Evolutionary conservation across 2,329 filamentous ascomycete genomes (phyloP), one percentile per base, ranked within the genome.

Genomic region (Claviceps monticola): DNA sequence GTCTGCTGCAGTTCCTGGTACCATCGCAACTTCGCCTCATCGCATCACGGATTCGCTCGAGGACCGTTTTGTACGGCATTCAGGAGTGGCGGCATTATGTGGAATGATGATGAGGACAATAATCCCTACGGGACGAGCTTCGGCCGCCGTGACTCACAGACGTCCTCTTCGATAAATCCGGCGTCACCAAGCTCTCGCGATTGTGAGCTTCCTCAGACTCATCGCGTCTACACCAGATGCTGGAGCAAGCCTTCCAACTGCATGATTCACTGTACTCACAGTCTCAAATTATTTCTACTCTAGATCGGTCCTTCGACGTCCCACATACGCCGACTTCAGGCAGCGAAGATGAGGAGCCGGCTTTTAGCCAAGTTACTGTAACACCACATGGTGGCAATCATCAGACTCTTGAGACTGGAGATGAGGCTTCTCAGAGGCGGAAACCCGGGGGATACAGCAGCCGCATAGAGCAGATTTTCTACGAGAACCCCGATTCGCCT

Each of bases 31-130:
- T 39, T 46, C 11, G 45, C 41, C 16, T 46, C 49, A 46, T 43
- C 47, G 46, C 52, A 19, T 38, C 45, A 34, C 48, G 26, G 4
- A 26, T 11, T 19, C 7, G 37, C 37, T 47, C 37, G n/a, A 21
- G 21, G 38, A 50, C 46, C n/a, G n/a, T 23, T 44, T 44, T 16
- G 42, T 43, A 21, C n/a, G 16, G 37, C 26, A 52, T 41, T 51
- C 41, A 44, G 36, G 2, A 8, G 7, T 19, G 23, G 48, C 46
- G 53, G 49, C 61, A 61, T 45, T 51, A 97, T 97, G 91, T 97
- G 91, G 91, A 94, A 96, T 77, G 90, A 97, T 74, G 91, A 97
- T 74, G 91, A 97, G 72, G 66, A 97, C 65, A 97, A 97, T 71
- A 97, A 97, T 67, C 91, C 91, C 5, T 96, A 97, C 64, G 90